phyloP scores from a whole-genome alignment of 2,329 filamentous ascomycete species.

The Phoma herbarum region DNA sequence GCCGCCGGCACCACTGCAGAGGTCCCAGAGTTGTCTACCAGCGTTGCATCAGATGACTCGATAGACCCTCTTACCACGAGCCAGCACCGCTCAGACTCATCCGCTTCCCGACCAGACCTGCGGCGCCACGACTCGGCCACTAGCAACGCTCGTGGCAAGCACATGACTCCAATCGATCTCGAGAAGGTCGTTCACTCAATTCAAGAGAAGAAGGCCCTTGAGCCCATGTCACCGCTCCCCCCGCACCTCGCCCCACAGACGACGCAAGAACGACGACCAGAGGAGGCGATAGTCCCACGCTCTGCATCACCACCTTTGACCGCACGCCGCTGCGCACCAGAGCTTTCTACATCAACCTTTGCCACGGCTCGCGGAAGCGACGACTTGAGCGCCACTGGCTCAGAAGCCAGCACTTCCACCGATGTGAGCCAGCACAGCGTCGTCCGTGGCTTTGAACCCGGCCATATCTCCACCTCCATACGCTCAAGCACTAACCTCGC shows the following conservation, averaged over 20 bases:
- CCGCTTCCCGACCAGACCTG: slow-evolving; percentile 70
- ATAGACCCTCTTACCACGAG: slow-evolving; percentile 56
- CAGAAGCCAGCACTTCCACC: slow-evolving; percentile 70
- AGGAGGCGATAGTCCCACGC: slow-evolving; percentile 37
- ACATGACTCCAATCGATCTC: slow-evolving; percentile 90
- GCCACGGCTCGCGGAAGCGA: slow-evolving; percentile 54
- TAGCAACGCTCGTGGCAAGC: slow-evolving; percentile 77
- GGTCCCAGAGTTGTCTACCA: slow-evolving; percentile 58
- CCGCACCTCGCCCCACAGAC: slow-evolving; percentile 48
- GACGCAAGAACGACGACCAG: slow-evolving; percentile 19
- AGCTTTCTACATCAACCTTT: slow-evolving; percentile 68
- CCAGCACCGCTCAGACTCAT: slow-evolving; percentile 56
- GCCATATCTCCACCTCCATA: slow-evolving; percentile 74
- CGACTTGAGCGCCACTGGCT: slow-evolving; percentile 54
- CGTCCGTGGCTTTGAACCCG: slow-evolving; percentile 85
- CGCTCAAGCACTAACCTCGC: slow-evolving; percentile 68
- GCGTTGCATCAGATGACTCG: slow-evolving; percentile 57
- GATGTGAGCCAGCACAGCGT: slow-evolving; percentile 72
- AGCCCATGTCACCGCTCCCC: slow-evolving; percentile 62
- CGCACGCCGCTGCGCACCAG: slow-evolving; percentile 59
- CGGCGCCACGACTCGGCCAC: slow-evolving; percentile 74
- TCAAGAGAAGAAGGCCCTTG: slow-evolving; percentile 79
- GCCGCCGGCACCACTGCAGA: slow-evolving; percentile 38
- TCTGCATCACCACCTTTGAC: slow-evolving; percentile 54
- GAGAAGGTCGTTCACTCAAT: slow-evolving; percentile 95